Evolutionary conservation across 2,329 filamentous ascomycete genomes (phyloP).

Genomic region (Penicillium paneum): DNA sequence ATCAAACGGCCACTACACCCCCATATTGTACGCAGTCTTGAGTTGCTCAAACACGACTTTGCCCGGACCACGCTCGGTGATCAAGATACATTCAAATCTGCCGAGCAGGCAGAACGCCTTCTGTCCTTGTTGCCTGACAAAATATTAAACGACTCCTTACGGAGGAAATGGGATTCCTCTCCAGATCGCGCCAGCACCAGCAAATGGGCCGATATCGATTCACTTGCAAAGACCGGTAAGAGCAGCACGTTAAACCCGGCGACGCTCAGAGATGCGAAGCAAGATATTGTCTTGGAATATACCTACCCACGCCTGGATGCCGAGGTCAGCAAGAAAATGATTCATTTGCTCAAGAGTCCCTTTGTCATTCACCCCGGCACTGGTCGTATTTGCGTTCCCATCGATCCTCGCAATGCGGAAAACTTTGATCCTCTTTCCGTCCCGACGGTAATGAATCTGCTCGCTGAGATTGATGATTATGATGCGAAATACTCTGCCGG

Average conservation of each 20-base stretch:
- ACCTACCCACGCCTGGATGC: constrained; percentile 96
- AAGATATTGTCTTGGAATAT: constrained; percentile 95
- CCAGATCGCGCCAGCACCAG: constrained; percentile 70
- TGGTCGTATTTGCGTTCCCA: constrained; percentile 90
- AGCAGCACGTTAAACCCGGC: constrained; percentile 69
- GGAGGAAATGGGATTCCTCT: constrained; percentile 85
- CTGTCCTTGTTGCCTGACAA: constrained; percentile 82
- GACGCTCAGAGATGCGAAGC: constrained; percentile 80
- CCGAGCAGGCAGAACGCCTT: constrained; percentile 71
- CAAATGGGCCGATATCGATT: constrained; percentile 95
- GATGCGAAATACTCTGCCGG: constrained; percentile 41
- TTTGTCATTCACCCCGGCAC: constrained; percentile 97
- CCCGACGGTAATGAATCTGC: constrained; percentile 79
- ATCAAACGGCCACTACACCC: constrained; percentile 82
- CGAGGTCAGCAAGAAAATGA: constrained; percentile 95
- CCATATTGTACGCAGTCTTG: constrained; percentile 79
- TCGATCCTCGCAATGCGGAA: constrained; percentile 70
- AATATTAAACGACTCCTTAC: constrained; percentile 70
- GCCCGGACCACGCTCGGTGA: constrained; percentile 73
- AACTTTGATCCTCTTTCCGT: constrained; percentile 83
- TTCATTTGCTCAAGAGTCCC: constrained; percentile 94
- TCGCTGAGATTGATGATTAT: constrained; percentile 85
- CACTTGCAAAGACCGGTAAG: constrained; percentile 71
- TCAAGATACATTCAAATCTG: constrained; percentile 78
- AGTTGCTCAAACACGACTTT: constrained; percentile 81